Base-by-base conservation (phyloP, 1,284 basidiomycete genomes). In the Papiliotrema fonsecae region DNA sequence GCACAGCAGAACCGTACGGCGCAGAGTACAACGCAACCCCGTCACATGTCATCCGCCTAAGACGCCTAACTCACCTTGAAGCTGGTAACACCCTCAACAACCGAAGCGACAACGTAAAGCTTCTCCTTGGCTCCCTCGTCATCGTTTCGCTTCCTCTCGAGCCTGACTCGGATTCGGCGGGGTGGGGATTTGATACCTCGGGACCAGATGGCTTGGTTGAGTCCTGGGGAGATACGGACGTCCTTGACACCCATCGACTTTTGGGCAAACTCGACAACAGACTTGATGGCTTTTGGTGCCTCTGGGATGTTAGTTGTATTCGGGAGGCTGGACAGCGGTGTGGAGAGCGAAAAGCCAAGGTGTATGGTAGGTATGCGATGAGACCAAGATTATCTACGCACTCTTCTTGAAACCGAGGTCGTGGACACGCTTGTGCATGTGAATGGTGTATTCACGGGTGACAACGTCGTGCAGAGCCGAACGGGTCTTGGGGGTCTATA, bases 81-180 rank as follows among this genome's bases (percentile, higher is more conserved):
- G 47, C 64, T 70, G 54, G 86, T 80, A 40, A 79, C 75, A 47
- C 88, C 87, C 43, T 82, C 79, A 57, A 96, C 85, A 69, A 87
- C 81, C 55, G 82, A 82, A 56, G 87, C 92, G 72, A 91, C 88
- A 45, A 90, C 93, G 82, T 81, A 96, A 51, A 97, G 84, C 80
- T 94, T 96, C 81, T 97, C 92, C 79, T 93, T 94, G 56, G 91
- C 90, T 65, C 85, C 87, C 79, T 96, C 91, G 67, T 93, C 90
- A 75, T 96, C 91, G 74, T 92, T 92, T 69, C 89, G 84, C 90
- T 78, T 78, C 88, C 92, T 85, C 80, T 93, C 90, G 62, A 96
- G 85, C 74, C 88, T 86, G 52, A 97, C 84, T 55, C 92, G 82
- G 75, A 96, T 78, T 59, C 92, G 81, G 72, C 88, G 86, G 40